phyloP scores from a whole-genome alignment of 768 basidiomycete species.

The Auriscalpium vulgare region DNA sequence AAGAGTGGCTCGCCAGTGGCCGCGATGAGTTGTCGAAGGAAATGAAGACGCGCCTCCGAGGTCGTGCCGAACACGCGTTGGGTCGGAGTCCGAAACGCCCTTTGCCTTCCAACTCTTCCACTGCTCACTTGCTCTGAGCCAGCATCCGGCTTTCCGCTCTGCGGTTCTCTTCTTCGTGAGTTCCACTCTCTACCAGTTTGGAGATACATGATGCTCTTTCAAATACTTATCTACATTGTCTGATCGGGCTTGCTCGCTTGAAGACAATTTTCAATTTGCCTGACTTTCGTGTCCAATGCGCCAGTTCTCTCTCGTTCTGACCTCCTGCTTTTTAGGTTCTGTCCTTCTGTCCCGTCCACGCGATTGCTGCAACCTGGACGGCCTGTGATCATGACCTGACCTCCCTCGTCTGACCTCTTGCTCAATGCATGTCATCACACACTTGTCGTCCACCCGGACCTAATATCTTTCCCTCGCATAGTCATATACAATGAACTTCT shows the following conservation, averaged over 20 bases:
- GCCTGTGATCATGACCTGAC: no score
- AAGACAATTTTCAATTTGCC: conserved; percentile 31
- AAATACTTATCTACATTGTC: conserved; percentile 89
- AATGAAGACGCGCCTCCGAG: neutral
- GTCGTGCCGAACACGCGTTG: neutral
- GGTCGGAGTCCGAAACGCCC: neutral
- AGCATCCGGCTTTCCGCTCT: neutral
- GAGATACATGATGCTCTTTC: conserved; percentile 44
- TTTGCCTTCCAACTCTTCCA: neutral
- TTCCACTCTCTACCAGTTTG: neutral
- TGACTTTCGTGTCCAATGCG: conserved; percentile 9
- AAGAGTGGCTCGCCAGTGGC: neutral
- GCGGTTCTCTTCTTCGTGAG: neutral
- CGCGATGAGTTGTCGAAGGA: no score
- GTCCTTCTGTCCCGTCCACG: neutral
- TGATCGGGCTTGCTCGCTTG: conserved; percentile 46
- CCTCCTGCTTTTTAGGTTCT: neutral
- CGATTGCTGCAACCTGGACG: no score
- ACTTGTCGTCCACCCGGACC: neutral
- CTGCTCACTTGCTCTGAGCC: conserved; percentile 7
- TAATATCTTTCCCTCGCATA: conserved; percentile 4
- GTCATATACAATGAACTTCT: conserved; percentile 74
- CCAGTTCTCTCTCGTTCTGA: conserved; percentile 11
- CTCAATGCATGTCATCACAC: conserved; percentile 5
- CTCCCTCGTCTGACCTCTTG: neutral